Conservation (phyloP, 192 early-diverging fungal species). For the Podila epigama region DNA sequence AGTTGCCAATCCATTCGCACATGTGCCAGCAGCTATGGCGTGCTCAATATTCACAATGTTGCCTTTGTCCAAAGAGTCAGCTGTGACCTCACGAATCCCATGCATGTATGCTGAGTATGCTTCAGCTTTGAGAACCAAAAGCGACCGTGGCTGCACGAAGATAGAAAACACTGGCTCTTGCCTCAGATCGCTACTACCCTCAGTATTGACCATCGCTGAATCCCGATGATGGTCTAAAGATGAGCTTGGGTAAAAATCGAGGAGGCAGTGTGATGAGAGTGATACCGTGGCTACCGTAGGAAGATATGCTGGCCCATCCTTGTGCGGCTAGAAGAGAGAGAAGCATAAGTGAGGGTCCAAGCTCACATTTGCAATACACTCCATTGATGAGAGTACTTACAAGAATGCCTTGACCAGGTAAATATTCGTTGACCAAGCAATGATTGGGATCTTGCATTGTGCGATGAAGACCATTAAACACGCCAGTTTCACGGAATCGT, state of each 20-base stretch:
- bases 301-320: conserved; percentile 59
- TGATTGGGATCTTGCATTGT: conserved; percentile 54
- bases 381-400: conserved; percentile 6
- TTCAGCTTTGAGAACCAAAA: conserved; percentile 52
- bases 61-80: conserved; percentile 29
- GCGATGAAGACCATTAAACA: conserved; percentile 51
- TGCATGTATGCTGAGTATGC: conserved; percentile 54
- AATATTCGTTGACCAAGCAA: conserved; percentile 60
- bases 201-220: background rate
- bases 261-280: conserved; percentile 52
- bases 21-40: conserved; percentile 6
- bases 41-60: conserved; percentile 42
- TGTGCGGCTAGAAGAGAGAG: conserved; percentile 48
- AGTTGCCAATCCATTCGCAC: background rate
- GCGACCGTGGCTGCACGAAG: conserved; percentile 50
- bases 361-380: background rate
- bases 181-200: background rate
- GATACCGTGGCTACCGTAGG: conserved; percentile 60
- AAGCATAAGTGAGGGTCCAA: background rate
- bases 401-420: conserved; percentile 61
- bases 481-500: conserved; percentile 23
- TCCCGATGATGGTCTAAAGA: no score
- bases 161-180: conserved; percentile 51
- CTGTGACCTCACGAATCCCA: conserved; percentile 49
- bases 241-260: conserved; percentile 51